A percentile compares a stretch with the other conserved stretches of the same genome.
Conservation (phyloP, 2,329 filamentous ascomycete species). For the Trichoderma arundinaceum region DNA sequence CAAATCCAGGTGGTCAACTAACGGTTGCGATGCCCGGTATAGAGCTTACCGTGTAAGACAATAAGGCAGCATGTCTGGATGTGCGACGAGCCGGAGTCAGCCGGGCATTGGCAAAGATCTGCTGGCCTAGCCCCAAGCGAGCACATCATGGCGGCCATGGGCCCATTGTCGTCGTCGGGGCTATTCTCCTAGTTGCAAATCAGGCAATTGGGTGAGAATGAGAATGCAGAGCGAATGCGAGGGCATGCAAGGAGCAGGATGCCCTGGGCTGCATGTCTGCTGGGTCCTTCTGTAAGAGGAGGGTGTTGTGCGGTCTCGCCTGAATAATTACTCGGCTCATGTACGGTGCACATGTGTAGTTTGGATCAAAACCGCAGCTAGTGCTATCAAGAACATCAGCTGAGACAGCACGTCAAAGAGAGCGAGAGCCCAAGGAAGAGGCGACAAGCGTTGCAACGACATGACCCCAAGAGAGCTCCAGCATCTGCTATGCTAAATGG, state of each 20-base stretch:
- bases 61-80: not conserved
- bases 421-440: not conserved
- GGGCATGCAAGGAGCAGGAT: not conserved
- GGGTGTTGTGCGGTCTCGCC: not conserved
- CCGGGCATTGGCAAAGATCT: conserved; percentile 2
- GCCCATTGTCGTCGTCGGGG: not conserved
- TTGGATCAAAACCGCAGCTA: not conserved
- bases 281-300: not conserved
- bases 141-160: not conserved
- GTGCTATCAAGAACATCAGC: not conserved
- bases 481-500: not conserved
- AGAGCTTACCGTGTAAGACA: not conserved
- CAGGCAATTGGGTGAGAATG: not conserved
- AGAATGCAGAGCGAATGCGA: not conserved
- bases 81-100: conserved; percentile 3
- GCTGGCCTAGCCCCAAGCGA: not conserved
- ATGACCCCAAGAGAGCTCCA: not conserved
- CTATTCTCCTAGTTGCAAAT: not conserved
- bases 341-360: not conserved
- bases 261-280: not conserved
- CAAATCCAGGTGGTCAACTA: not conserved
- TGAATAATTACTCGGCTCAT: not conserved
- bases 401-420: not conserved
- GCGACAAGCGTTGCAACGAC: no score
- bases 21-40: not conserved